phyloP scores from a whole-genome alignment of 2,329 filamentous ascomycete genomes.

The Aureobasidium sp. region DNA sequence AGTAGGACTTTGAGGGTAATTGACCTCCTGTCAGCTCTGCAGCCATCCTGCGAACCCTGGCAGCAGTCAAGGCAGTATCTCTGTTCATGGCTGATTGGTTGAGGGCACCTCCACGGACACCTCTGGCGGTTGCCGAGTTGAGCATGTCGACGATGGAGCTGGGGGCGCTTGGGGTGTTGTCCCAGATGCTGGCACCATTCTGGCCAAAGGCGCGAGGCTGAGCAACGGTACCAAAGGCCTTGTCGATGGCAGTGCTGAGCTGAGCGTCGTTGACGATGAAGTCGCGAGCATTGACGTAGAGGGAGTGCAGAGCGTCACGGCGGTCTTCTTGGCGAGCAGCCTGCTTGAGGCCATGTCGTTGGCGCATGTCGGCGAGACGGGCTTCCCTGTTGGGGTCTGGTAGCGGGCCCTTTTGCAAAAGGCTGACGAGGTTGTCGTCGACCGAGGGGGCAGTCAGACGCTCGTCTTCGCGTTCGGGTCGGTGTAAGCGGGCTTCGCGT shows the following conservation, averaged over 20 bases:
- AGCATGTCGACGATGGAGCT: constrained; percentile 44
- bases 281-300: constrained; percentile 80
- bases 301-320: constrained; percentile 66
- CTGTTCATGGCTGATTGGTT: constrained; percentile 19
- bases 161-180: constrained; percentile 35
- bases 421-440: constrained; percentile 21
- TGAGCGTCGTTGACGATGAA: constrained; percentile 83
- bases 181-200: constrained; percentile 48
- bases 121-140: constrained; percentile 25
- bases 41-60: constrained; percentile 57
- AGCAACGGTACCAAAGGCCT: constrained; percentile 62
- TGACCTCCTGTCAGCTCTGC: constrained; percentile 64
- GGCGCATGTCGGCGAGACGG: constrained; percentile 29
- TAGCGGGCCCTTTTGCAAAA: constrained; percentile 20
- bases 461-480: constrained; percentile 69
- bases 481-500: constrained; percentile 47
- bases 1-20: constrained; percentile 29
- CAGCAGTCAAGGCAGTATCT: constrained; percentile 31
- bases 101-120: constrained; percentile 26
- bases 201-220: constrained; percentile 32
- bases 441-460: constrained; percentile 65
- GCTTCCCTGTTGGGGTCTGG: constrained; percentile 20
- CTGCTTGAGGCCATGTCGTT: constrained; percentile 45
- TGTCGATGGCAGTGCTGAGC: constrained; percentile 65
- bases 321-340: constrained; percentile 45